phyloP scores from a whole-genome alignment of 176 grass and related monocot genomes.

The Phyllostachys edulis region DNA sequence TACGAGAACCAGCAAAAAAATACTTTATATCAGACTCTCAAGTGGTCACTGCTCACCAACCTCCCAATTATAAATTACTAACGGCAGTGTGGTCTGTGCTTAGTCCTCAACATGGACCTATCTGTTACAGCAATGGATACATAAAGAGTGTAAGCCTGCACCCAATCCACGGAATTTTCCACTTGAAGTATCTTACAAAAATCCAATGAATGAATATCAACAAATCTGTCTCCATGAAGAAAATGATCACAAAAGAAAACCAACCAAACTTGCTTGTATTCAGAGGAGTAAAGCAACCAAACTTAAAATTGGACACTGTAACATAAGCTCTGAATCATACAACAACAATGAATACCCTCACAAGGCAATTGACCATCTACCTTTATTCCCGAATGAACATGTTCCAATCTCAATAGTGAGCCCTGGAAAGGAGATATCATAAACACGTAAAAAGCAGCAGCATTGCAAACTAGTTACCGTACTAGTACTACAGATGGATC shows the following conservation, averaged over 20 bases:
- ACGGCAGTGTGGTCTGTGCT: background rate
- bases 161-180: background rate
- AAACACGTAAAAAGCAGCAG: background rate
- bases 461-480: background rate
- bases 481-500: conserved; percentile 23
- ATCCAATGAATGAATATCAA: background rate
- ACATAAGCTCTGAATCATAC: conserved; percentile 8
- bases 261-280: background rate
- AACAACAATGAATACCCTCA: background rate
- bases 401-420: conserved; percentile 15
- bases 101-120: background rate
- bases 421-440: conserved; percentile 22
- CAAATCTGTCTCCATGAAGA: background rate
- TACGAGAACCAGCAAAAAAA: conserved; percentile 18
- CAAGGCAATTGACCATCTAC: background rate
- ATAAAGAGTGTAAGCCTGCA: background rate
- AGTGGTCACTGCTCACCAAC: conserved; percentile 26
- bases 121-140: background rate
- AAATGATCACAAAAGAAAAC: background rate
- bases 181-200: background rate
- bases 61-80: background rate
- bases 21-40: background rate
- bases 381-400: conserved; percentile 48
- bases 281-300: conserved; percentile 9
- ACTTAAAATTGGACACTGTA: background rate